Evolutionary conservation across 257 asterid genomes (phyloP).

Genomic region (Lantana camara): DNA sequence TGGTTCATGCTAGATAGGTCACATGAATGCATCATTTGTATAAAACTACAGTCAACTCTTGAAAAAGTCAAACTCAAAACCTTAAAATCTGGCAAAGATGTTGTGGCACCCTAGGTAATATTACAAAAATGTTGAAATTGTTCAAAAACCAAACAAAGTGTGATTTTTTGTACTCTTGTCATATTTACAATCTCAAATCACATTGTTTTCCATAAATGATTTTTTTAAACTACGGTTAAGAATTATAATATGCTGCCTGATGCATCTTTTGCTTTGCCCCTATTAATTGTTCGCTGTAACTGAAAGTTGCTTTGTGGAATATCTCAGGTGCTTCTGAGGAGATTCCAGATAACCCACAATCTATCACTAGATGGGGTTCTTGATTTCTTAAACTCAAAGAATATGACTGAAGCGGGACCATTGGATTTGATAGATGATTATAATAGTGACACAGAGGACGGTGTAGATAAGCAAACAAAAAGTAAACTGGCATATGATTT

Average conservation of each 20-base stretch:
- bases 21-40: too few relatives aligned
- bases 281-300: neutral
- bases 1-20: too few relatives aligned
- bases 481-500: constrained; percentile 69
- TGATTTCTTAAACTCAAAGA: constrained; percentile 91
- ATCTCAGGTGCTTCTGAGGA: constrained; percentile 78
- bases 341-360: constrained; percentile 85
- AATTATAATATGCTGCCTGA: neutral
- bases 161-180: neutral
- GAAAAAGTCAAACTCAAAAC: too few relatives aligned
- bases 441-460: constrained; percentile 84
- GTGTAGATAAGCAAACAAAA: constrained; percentile 75
- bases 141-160: neutral
- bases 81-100: too few relatives aligned
- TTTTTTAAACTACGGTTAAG: neutral
- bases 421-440: constrained; percentile 85
- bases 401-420: constrained; percentile 95
- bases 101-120: too few relatives aligned
- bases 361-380: constrained; percentile 92
- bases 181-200: neutral
- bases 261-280: neutral
- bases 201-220: neutral
- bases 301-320: constrained; percentile 21
- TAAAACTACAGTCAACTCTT: too few relatives aligned
- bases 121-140: too few relatives aligned